Evolutionary conservation across 2,329 filamentous ascomycete genomes (phyloP).

Genomic region (Geosmithia putterillii): DNA sequence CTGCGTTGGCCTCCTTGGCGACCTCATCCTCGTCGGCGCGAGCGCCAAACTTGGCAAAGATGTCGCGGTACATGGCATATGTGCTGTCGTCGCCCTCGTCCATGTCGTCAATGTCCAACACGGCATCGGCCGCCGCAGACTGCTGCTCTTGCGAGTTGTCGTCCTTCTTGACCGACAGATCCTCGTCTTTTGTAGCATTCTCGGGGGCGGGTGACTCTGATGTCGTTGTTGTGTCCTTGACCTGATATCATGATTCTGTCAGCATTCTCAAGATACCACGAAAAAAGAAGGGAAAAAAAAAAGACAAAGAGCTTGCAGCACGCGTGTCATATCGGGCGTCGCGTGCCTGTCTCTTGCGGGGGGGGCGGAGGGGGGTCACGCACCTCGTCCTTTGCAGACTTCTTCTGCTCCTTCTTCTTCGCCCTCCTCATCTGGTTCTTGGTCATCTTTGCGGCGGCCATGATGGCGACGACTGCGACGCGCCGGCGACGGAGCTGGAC

Average conservation of each 20-base stretch:
- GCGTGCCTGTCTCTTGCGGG: background rate
- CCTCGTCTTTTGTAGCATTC: conserved; percentile 6
- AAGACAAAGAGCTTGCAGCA: background rate
- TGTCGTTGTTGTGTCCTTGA: background rate
- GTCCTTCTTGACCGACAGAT: conserved; percentile 5
- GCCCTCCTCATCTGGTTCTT: conserved; percentile 91
- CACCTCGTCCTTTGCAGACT: conserved; percentile 24
- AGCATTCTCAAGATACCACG: background rate
- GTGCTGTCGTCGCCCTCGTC: conserved; percentile 45
- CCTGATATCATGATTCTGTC: background rate
- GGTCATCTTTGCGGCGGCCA: conserved; percentile 62
- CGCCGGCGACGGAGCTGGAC: conserved; percentile 1
- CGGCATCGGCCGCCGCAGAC: conserved; percentile 27
- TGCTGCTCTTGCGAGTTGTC: conserved; percentile 9
- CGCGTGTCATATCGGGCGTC: background rate
- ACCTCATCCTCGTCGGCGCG: conserved; percentile 49
- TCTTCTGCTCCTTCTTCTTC: conserved; percentile 89
- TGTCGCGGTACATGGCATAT: conserved; percentile 70
- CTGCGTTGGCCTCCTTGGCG: conserved; percentile 50
- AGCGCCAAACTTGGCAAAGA: conserved; percentile 70
- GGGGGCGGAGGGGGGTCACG: conserved; percentile 1
- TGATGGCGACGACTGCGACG: conserved; percentile 19
- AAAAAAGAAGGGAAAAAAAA: background rate
- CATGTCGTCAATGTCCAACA: conserved; percentile 20
- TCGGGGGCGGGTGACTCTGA: conserved; percentile 21